Percentiles rank a stretch among this genome's conserved stretches.
Conservation (phyloP, 2,329 filamentous ascomycete genomes). For the Paecilomyces fulvus region DNA sequence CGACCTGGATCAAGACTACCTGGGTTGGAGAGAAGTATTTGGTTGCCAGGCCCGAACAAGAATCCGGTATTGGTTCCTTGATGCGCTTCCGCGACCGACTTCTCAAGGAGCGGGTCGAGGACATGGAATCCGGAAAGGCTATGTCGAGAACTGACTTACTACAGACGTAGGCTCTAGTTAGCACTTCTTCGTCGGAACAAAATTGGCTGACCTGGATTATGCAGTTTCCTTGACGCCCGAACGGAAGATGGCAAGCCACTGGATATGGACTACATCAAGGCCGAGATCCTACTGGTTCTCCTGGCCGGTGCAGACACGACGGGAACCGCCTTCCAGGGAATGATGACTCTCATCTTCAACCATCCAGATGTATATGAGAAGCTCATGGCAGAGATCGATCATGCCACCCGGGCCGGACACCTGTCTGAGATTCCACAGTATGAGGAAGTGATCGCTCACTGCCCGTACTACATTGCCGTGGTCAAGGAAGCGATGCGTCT, state of each 20-base stretch:
- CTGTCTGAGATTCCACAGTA: conserved; percentile 26
- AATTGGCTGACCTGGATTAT: background rate
- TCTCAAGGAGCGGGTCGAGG: conserved; percentile 40
- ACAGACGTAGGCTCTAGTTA: conserved; percentile 34
- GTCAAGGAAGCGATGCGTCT: conserved; percentile 45
- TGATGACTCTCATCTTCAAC: conserved; percentile 37
- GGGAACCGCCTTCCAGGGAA: conserved; percentile 42
- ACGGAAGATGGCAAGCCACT: conserved; percentile 40
- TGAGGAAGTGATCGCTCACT: conserved; percentile 33
- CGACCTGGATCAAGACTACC: conserved; percentile 47
- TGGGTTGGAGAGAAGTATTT: conserved; percentile 41
- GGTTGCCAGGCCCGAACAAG: conserved; percentile 45
- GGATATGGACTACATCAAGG: conserved; percentile 44
- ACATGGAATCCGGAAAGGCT: conserved; percentile 40
- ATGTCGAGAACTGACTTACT: conserved; percentile 44
- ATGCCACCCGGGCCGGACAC: conserved; percentile 21
- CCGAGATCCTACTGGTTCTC: conserved; percentile 45
- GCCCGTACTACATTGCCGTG: conserved; percentile 44
- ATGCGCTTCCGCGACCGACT: conserved; percentile 52
- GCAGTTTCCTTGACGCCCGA: conserved; percentile 31
- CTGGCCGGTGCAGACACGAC: conserved; percentile 47
- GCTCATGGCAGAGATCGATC: conserved; percentile 41
- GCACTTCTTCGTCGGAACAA: background rate
- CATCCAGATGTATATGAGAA: conserved; percentile 35
- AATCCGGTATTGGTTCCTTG: conserved; percentile 47